Base-by-base conservation (phyloP, 805 yeast species). In the Monosporozyma siamensis region DNA sequence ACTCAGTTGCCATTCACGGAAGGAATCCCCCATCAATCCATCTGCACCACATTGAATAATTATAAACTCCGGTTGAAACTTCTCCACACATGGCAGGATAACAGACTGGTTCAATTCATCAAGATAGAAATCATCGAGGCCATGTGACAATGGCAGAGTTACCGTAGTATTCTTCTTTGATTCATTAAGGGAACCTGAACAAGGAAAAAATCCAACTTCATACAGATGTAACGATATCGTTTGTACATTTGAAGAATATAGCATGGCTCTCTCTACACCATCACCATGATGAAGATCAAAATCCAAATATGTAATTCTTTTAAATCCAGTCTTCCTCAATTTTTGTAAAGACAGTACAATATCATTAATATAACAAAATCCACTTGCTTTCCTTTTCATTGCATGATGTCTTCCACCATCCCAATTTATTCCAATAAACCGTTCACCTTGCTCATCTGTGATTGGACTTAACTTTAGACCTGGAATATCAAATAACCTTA, bases 331-430 rank as follows among this genome's bases (percentile, higher is more conserved):
- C 20, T 66, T 64, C 26, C 89, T 57, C 11, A 82, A 63, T 30
- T 65, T 59, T 36, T 70, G 65, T 4, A 82, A 77, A 0, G 75
- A 72, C 11, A 83, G 52, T 0, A 76, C 80, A 6, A 81, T 71
- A 52, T 83, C 94, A 49, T 82, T 82, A 2, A 80, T 64, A 52
- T 82, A 82, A 53, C 92, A 82, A 53, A 78, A 82, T 2, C 90
- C 90, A 9, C 81, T 68, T 1, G 85, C 83, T 26, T 53, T 63
- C 0, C 69, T 51, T 48, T 70, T 71, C 36, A 61, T 65, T 4
- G 79, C 78, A 58, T 82, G 92, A 54, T 82, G 92, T 38, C 89
- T 60, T 1, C 92, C 94, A 6, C 94, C 94, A 52, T 76, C 74
- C 88, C 88, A 83, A 53, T 81, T 81, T 36, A 83, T 67, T 2